These are phyloP conservation scores for Penicillium mononematosum DNA, from an alignment of 495 filamentous ascomycete species.

Conservation along the genomic window DNA sequence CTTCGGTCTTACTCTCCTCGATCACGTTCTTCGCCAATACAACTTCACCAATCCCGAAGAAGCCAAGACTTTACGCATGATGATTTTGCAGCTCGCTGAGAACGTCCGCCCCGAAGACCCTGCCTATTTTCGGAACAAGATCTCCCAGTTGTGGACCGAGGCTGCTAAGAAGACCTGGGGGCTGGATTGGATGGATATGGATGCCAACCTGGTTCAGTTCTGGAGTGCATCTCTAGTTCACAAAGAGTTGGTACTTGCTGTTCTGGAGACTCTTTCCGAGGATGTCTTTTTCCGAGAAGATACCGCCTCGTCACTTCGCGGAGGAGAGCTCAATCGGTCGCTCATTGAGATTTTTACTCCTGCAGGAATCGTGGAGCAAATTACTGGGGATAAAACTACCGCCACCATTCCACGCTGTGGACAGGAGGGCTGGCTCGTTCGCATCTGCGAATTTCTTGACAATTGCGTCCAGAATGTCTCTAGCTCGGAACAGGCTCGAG, in stretches of 20 bases:
- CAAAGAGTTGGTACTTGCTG: constrained; percentile 75
- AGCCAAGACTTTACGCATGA: constrained; percentile 60
- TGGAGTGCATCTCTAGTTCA: constrained; percentile 75
- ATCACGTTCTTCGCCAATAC: constrained; percentile 79
- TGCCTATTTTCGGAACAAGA: constrained; percentile 84
- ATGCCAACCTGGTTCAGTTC: constrained; percentile 72
- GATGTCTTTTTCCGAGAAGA: constrained; percentile 93
- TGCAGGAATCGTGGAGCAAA: constrained; percentile 65
- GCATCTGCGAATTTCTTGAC: constrained; percentile 70
- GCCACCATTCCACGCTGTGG: constrained; percentile 65
- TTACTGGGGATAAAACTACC: constrained; percentile 66
- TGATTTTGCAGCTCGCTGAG: constrained; percentile 77
- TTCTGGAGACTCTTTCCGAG: constrained; percentile 91
- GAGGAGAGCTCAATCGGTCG: constrained; percentile 77
- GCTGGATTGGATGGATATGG: constrained; percentile 91
- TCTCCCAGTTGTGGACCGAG: constrained; percentile 93
- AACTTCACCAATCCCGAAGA: constrained; percentile 69
- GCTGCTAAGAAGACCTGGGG: constrained; percentile 91
- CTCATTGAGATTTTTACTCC: constrained; percentile 93
- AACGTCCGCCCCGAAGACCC: constrained; percentile 71
- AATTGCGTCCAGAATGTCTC: constrained; percentile 68
- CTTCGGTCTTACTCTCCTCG: constrained; percentile 87
- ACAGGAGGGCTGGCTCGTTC: constrained; percentile 80
- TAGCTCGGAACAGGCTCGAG: constrained; percentile 58
- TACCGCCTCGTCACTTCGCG: constrained; percentile 74